Conservation (phyloP, 2,329 filamentous ascomycete species). For the Byssothecium circinans region DNA sequence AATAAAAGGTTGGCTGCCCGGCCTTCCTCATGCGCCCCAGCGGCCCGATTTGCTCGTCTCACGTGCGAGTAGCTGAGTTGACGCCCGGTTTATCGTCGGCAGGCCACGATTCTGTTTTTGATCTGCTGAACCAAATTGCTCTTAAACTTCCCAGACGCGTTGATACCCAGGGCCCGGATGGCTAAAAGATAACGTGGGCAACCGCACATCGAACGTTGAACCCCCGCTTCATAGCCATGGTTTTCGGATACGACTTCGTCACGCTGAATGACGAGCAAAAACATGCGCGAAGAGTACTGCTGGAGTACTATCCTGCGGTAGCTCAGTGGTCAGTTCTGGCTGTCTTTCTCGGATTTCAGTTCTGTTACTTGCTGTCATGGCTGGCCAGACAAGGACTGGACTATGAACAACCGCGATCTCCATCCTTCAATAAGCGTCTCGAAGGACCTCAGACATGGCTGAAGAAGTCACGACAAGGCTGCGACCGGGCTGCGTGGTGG, state of each 20-base stretch:
- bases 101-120: neutral
- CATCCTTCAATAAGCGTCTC: conserved; percentile 42
- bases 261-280: conserved; percentile 54
- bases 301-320: conserved; percentile 59
- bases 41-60: neutral
- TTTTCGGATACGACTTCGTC: conserved; percentile 56
- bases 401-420: conserved; percentile 45
- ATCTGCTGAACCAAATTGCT: no score
- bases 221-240: conserved; percentile 14
- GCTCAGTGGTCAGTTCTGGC: conserved; percentile 58
- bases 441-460: conserved; percentile 28
- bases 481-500: conserved; percentile 46
- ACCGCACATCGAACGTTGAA: neutral
- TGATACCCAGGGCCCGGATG: neutral
- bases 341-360: conserved; percentile 48
- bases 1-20: no score
- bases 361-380: conserved; percentile 43
- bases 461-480: conserved; percentile 21
- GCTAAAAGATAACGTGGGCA: conserved; percentile 2
- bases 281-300: conserved; percentile 52
- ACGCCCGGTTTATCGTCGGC: no score
- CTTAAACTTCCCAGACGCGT: no score
- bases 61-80: neutral
- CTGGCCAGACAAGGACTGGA: conserved; percentile 27
- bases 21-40: no score